These are phyloP conservation scores for Exobasidium cylindrosporum DNA, from an alignment of 1,284 basidiomycete species.

Conservation along the genomic window DNA sequence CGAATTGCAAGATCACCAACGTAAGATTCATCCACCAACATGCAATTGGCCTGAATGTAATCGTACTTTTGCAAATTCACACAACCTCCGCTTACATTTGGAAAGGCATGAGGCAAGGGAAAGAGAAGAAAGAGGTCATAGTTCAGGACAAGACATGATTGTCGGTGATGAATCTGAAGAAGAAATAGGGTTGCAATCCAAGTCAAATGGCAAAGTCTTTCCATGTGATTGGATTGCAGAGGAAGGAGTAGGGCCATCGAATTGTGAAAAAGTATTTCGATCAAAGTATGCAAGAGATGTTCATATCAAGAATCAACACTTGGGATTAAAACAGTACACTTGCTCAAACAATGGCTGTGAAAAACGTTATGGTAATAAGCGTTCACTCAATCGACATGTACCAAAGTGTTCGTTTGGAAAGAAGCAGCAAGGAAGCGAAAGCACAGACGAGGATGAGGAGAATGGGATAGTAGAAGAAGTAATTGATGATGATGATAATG, in stretches of 20 bases:
- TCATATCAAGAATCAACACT: constrained; percentile 14
- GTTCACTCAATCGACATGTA: background rate
- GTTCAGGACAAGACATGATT: background rate
- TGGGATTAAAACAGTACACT: constrained; percentile 5
- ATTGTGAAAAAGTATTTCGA: constrained; percentile 11
- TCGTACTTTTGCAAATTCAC: background rate
- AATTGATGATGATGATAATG: constrained; percentile 1
- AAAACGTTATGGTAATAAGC: background rate
- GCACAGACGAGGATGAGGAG: constrained; percentile 2
- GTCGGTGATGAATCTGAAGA: background rate
- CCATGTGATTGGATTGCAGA: background rate
- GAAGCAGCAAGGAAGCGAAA: background rate
- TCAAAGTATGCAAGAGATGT: constrained; percentile 8
- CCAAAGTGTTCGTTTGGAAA: background rate
- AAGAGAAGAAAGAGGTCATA: background rate
- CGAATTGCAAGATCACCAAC: constrained; percentile 8
- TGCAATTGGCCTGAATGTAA: constrained; percentile 6
- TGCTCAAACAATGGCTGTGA: constrained; percentile 4
- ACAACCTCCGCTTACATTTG: constrained; percentile 2
- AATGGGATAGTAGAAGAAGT: background rate
- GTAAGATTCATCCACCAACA: background rate
- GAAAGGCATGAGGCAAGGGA: background rate
- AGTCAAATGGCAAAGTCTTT: background rate
- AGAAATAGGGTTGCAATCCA: background rate
- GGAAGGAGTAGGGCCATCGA: background rate